Base-by-base conservation (phyloP, 2,329 filamentous ascomycete genomes). In the Metarhizium sp. region DNA sequence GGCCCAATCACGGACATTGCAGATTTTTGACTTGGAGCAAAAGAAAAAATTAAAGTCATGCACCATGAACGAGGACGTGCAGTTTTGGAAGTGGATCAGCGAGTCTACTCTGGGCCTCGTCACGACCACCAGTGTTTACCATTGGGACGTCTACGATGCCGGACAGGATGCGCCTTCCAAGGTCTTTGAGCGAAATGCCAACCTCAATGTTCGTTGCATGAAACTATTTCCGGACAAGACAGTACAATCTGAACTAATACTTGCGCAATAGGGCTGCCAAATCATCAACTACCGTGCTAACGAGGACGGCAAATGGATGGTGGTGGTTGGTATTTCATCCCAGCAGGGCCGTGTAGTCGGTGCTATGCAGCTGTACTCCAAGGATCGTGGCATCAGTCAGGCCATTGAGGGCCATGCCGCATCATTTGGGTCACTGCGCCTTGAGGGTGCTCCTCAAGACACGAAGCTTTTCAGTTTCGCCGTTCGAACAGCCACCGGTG, bases 241-340 rank as follows among this genome's bases (percentile, higher is more conserved):
- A n/a, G 16, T 25, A 20, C 43, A 14, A 55, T 25, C 16, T 3
- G 30, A 50, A 14, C 32, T 48, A 32, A 52, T 18, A 38, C 59
- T 64, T 54, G n/a, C 13, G 34, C 14, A 42, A 56, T 65, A 95
- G 90, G 88, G 87, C 62, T 95, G 90, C 74, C 94, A 99, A 83
- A 99, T 99, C 73, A 99, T 99, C 82, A 99, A 97, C 78, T 99
- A 99, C 76, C 90, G 92, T 63, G 89, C 95, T 64, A 96, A 92
- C 72, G 84, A 86, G 61, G 92, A 99, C 62, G 90, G 91, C 70
- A 96, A 96, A 75, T 99, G 94, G 94, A 95, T 95, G 86, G 92
- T 95, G 34, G 86, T 96, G 55, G 91, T 99, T 57, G 94, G 94
- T 66, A 99, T 99, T 65, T 92, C 92, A 57, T 90, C 92, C 70